Percentiles rank a stretch among this genome's conserved stretches.
Evolutionary conservation across 202 grass and related monocot genomes (phyloP).

Genomic region (Setaria viridis): DNA sequence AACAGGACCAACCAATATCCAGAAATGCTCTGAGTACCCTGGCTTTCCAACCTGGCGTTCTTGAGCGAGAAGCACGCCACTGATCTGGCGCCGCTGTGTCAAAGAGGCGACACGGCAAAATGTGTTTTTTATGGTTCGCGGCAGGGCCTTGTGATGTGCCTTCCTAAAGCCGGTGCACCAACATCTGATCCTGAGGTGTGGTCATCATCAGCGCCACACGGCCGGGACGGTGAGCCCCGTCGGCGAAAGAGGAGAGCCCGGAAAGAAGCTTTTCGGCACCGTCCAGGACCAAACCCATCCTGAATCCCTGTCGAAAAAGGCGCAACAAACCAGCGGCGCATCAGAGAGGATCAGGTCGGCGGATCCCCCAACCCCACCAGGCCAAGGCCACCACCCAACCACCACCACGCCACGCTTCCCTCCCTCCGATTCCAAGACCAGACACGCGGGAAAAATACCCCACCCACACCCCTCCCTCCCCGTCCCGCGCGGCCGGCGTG

Average conservation of each 20-base stretch:
- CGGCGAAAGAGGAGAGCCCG: background rate
- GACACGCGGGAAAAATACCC: constrained; percentile 43
- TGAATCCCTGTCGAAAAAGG: background rate
- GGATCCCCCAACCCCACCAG: constrained; percentile 16
- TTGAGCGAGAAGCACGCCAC: background rate
- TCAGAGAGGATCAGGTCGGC: constrained; percentile 1
- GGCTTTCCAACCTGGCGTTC: background rate
- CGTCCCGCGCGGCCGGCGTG: constrained; percentile 26
- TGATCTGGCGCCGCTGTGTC: background rate
- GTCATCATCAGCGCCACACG: constrained; percentile 33
- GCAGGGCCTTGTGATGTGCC: background rate
- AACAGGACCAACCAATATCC: background rate
- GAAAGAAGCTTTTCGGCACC: constrained; percentile 56
- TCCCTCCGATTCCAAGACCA: background rate
- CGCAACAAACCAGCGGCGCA: background rate
- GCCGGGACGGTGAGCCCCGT: background rate
- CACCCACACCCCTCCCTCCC: background rate
- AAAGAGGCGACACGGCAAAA: background rate
- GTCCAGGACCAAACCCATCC: constrained; percentile 34
- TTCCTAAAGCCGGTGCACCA: background rate
- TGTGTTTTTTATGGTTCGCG: background rate
- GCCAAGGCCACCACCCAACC: background rate
- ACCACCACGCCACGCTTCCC: background rate
- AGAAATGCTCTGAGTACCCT: background rate
- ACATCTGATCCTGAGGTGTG: constrained; percentile 36